Conservation (phyloP, 139 green algal genomes). For the Coelastrella sp. region DNA sequence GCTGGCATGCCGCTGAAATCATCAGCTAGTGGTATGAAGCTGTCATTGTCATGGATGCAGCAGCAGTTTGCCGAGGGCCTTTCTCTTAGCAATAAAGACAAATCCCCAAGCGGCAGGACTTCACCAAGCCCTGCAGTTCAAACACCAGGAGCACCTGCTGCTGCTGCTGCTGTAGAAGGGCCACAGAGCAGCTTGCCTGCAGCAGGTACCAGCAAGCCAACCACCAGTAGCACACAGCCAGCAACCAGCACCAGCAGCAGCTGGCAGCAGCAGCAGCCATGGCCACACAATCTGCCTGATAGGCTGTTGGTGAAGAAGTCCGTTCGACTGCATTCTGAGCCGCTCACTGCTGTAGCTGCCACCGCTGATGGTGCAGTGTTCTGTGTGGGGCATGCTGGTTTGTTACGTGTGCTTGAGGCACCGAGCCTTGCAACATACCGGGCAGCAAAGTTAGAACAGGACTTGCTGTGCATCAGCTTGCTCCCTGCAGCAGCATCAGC, state of each 20-base stretch:
- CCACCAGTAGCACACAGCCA: not conserved
- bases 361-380: conserved; percentile 50
- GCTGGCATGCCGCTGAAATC: conserved; percentile 3
- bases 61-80: conserved; percentile 47
- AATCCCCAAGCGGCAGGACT: not conserved
- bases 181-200: not conserved
- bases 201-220: not conserved
- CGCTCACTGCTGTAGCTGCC: conserved; percentile 53
- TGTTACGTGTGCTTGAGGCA: conserved; percentile 62
- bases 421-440: conserved; percentile 39
- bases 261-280: conserved; percentile 37
- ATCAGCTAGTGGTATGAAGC: conserved; percentile 17
- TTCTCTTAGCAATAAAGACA: conserved; percentile 5
- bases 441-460: conserved; percentile 52
- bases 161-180: not conserved
- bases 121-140: not conserved
- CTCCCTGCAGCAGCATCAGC: conserved; percentile 42
- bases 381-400: conserved; percentile 57
- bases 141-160: not conserved
- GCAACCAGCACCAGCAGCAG: conserved; percentile 53
- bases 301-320: conserved; percentile 12
- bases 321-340: conserved; percentile 50
- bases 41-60: conserved; percentile 50
- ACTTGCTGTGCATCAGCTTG: conserved; percentile 69
- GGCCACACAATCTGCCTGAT: conserved; percentile 32